Evolutionary conservation across 345 rosid species (phyloP).

Genomic region (Euclidium syriacum): DNA sequence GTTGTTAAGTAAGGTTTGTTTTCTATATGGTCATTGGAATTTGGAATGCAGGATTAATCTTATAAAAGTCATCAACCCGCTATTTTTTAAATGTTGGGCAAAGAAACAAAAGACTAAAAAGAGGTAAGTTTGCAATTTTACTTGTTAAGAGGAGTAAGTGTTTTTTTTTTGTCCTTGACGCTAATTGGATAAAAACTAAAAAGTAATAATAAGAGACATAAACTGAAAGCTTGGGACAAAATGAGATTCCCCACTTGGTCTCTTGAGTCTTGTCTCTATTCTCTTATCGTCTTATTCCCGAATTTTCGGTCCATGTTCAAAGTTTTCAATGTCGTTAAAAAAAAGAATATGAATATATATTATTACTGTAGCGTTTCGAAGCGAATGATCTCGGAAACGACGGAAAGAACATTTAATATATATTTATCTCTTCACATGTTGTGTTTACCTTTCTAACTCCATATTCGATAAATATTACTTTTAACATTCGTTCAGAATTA

Average conservation of each 20-base stretch:
- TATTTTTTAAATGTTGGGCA: too few species aligned
- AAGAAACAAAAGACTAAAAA: background rate
- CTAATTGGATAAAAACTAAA: conserved; percentile 11
- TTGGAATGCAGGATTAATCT: background rate
- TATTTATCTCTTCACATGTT: conserved; percentile 15
- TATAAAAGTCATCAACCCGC: background rate
- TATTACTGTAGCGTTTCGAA: conserved; percentile 3
- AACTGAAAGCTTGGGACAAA: conserved; percentile 19
- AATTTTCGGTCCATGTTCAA: conserved; percentile 24
- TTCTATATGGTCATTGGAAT: background rate
- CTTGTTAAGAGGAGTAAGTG: background rate
- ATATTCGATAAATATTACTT: conserved; percentile 11
- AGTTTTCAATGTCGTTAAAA: conserved; percentile 3
- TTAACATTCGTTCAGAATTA: background rate
- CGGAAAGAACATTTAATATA: too few species aligned
- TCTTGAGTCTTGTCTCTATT: conserved; percentile 18
- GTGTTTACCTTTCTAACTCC: conserved; percentile 16
- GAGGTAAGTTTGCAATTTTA: background rate
- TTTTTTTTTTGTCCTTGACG: conserved; percentile 13
- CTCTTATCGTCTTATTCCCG: conserved; percentile 1
- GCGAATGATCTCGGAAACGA: conserved; percentile 19
- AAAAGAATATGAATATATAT: background rate
- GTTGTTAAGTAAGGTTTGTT: background rate
- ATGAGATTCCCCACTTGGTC: conserved; percentile 30
- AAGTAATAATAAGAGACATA: conserved; percentile 12